Conservation (phyloP, 345 rosid genomes). For the Linum usitatissimum region DNA sequence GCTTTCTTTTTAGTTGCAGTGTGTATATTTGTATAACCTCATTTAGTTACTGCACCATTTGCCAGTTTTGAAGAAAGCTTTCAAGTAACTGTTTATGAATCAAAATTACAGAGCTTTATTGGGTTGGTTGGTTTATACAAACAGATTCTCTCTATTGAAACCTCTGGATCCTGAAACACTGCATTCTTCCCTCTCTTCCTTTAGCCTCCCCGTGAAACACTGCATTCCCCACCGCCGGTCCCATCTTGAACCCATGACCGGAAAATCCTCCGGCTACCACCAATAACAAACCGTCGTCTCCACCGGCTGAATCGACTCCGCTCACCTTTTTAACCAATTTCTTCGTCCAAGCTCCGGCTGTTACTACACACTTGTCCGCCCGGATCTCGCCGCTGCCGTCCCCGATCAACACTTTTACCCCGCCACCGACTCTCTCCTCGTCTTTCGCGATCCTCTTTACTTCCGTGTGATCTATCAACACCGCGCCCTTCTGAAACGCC, state of each 20-base stretch:
- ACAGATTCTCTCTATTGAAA: too few relatives aligned
- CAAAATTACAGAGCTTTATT: too few relatives aligned
- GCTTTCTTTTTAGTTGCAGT: too few relatives aligned
- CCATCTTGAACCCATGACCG: conserved; percentile 95
- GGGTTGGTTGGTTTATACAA: too few relatives aligned
- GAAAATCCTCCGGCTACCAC: conserved; percentile 74
- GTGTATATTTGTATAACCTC: too few relatives aligned
- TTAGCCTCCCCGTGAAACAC: background rate
- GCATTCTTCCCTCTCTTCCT: background rate
- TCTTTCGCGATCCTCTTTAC: conserved; percentile 39
- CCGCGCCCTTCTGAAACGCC: conserved; percentile 44
- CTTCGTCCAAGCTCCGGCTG: conserved; percentile 71
- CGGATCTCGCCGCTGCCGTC: conserved; percentile 31
- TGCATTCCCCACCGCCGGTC: conserved; percentile 20
- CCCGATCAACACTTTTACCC: conserved; percentile 28
- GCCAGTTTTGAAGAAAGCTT: too few relatives aligned
- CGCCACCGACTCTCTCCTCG: conserved; percentile 44
- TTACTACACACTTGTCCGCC: conserved; percentile 58
- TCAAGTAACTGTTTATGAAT: too few relatives aligned
- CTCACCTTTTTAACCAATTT: conserved; percentile 45
- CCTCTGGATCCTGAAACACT: background rate
- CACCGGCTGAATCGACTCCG: conserved; percentile 48
- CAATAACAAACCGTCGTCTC: conserved; percentile 57
- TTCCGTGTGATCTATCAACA: conserved; percentile 47
- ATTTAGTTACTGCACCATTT: too few relatives aligned